phyloP scores from a whole-genome alignment of 805 yeast genomes.

The Lachancea sp. region DNA sequence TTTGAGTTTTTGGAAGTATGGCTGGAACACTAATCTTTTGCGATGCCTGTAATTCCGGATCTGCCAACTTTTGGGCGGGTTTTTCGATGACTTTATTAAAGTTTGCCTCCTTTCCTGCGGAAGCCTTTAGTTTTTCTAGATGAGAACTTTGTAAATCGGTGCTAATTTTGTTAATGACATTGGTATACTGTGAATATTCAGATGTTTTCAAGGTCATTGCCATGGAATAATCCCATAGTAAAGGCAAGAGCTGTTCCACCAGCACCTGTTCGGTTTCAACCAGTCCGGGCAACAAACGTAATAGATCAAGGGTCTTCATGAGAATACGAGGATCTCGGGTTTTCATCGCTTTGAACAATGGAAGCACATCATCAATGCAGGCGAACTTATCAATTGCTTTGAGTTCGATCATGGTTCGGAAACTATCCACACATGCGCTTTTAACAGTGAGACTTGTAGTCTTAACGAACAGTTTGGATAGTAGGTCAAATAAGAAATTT shows the following conservation, averaged over 20 bases:
- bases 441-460: constrained; percentile 82
- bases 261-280: constrained; percentile 44
- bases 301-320: constrained; percentile 41
- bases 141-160: constrained; percentile 41
- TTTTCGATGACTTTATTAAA: constrained; percentile 24
- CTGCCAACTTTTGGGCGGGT: constrained; percentile 16
- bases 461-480: constrained; percentile 68
- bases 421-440: constrained; percentile 54
- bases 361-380: constrained; percentile 73
- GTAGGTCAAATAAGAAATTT: constrained; percentile 64
- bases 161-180: constrained; percentile 38
- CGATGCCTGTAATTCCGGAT: constrained; percentile 23
- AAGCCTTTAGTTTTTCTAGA: constrained; percentile 29
- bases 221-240: constrained; percentile 45
- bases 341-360: constrained; percentile 67
- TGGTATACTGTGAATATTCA: constrained; percentile 38
- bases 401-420: constrained; percentile 49
- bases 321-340: constrained; percentile 67
- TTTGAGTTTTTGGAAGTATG: constrained; percentile 20
- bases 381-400: constrained; percentile 65
- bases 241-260: constrained; percentile 50
- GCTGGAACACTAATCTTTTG: constrained; percentile 21
- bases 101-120: constrained; percentile 19
- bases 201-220: constrained; percentile 37
- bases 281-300: constrained; percentile 32